Conservation (phyloP, 2,329 filamentous ascomycete species). For the Pezicula carpinea region DNA sequence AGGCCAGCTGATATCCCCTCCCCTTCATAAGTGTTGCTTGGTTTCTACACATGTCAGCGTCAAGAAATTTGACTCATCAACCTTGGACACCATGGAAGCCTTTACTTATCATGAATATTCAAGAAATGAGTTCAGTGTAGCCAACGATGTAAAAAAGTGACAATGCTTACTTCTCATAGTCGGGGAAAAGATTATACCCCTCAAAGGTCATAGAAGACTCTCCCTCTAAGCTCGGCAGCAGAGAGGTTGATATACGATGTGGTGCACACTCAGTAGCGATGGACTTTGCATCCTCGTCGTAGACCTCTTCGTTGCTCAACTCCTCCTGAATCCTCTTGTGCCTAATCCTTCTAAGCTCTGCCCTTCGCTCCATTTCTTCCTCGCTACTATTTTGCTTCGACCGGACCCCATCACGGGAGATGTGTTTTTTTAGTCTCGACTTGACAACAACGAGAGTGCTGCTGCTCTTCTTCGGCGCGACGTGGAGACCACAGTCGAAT, state of each 20-base stretch:
- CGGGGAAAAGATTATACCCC: no score
- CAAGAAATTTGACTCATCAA: constrained; percentile 1
- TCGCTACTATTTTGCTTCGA: constrained; percentile 41
- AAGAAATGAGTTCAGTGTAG: constrained; percentile 13
- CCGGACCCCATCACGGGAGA: constrained; percentile 39
- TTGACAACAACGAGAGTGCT: constrained; percentile 42
- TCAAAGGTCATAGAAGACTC: no score
- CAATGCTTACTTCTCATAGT: no score
- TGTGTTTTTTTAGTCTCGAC: constrained; percentile 32
- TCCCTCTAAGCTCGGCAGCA: no score
- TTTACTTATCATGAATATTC: neutral
- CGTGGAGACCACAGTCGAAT: constrained; percentile 30
- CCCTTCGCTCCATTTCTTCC: constrained; percentile 49
- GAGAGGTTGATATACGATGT: neutral
- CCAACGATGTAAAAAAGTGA: constrained; percentile 4
- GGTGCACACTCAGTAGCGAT: constrained; percentile 10
- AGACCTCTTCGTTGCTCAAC: constrained; percentile 41
- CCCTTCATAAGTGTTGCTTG: neutral
- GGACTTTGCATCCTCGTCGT: constrained; percentile 32
- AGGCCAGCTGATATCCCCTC: neutral
- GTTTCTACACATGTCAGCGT: constrained; percentile 7
- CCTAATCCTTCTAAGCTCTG: constrained; percentile 50
- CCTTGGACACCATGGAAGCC: no score
- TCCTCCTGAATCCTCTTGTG: constrained; percentile 55
- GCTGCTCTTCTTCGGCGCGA: constrained; percentile 34